Evolutionary conservation across 228 moss, liverwort and hornwort species (phyloP).

Genomic region (Sphagnum fallax): DNA sequence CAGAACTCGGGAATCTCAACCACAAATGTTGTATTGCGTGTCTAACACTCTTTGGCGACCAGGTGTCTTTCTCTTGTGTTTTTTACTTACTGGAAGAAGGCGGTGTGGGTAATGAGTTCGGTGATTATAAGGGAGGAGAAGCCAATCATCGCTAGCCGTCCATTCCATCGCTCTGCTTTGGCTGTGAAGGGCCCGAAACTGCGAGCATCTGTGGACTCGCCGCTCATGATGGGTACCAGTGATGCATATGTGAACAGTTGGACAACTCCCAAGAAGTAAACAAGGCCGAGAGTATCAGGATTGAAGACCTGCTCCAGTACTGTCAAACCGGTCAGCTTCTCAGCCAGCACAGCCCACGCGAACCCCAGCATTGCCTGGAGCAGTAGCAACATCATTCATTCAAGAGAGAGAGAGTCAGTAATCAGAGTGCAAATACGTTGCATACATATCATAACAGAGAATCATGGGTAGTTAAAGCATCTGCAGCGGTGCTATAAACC

Average conservation of each 20-base stretch:
- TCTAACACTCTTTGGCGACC: too few relatives aligned
- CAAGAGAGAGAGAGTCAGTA: too few relatives aligned
- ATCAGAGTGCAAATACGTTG: too few relatives aligned
- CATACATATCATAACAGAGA: too few relatives aligned
- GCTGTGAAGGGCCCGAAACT: constrained; percentile 17
- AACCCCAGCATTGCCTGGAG: constrained; percentile 11
- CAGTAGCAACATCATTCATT: not conserved
- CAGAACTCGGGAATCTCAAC: too few relatives aligned
- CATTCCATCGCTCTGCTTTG: constrained; percentile 21
- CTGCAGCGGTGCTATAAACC: too few relatives aligned
- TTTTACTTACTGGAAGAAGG: constrained; percentile 7
- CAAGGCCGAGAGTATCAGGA: constrained; percentile 11
- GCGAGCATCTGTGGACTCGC: constrained; percentile 16
- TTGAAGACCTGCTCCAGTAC: constrained; percentile 18
- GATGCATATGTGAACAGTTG: constrained; percentile 18
- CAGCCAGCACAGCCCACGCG: constrained; percentile 16
- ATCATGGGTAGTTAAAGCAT: too few relatives aligned
- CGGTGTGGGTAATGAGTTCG: constrained; percentile 12
- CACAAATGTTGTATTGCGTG: too few relatives aligned
- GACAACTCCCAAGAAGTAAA: constrained; percentile 16
- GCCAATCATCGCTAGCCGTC: constrained; percentile 19
- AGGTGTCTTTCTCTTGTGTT: too few relatives aligned
- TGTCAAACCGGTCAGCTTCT: constrained; percentile 10
- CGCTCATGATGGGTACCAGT: constrained; percentile 16
- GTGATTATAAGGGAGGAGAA: constrained; percentile 9